Evolutionary conservation across 2,329 filamentous ascomycete species (phyloP), one percentile per base, ranked within the genome.

Genomic region (Parafenestella ontariensis): DNA sequence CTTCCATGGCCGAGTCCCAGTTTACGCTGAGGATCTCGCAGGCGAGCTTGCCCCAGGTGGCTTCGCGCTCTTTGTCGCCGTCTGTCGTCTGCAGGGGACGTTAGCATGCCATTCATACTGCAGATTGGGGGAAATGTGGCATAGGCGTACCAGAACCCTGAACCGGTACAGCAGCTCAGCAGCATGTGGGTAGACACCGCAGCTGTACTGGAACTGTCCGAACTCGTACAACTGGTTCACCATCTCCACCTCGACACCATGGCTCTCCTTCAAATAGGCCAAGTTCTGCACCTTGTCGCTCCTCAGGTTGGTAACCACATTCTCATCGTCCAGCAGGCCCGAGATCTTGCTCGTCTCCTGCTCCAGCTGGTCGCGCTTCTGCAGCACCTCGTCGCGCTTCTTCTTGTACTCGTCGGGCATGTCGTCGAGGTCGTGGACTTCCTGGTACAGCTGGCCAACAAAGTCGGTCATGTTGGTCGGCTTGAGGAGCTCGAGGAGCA

Each of bases 391-490:
- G 77, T 97, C 90, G 73, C 92, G 86, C 87, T 95, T 96, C 77
- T 90, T 88, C 69, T 87, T 86, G 78, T 93, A 98, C 78, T 97
- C 92, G 61, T 89, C 85, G 46, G 95, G 93, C 49, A 90, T 82
- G 59, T 91, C 85, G 56, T 89, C 84, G 62, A 92, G 86, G 68
- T 88, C 85, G 81, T 98, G 87, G 65, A 99, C 87, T 73, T 97
- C 90, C 76, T 90, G 90, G 83, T 96, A 92, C 65, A 99, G 82
- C 72, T 89, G 90, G 73, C 93, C 93, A 49, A 98, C 91, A 77
- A 96, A 99, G 79, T 99, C 95, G 71, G 90, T 95, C 95, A 99
- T 99, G 84, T 98, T 97, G 72, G 95, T 98, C 77, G 92, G 89
- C 82, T 96, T 94, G 67, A 99, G 87, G 54, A 99, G 87, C 80